Conservation (phyloP, 2,329 filamentous ascomycete genomes). For the Penicillium oxalicum region DNA sequence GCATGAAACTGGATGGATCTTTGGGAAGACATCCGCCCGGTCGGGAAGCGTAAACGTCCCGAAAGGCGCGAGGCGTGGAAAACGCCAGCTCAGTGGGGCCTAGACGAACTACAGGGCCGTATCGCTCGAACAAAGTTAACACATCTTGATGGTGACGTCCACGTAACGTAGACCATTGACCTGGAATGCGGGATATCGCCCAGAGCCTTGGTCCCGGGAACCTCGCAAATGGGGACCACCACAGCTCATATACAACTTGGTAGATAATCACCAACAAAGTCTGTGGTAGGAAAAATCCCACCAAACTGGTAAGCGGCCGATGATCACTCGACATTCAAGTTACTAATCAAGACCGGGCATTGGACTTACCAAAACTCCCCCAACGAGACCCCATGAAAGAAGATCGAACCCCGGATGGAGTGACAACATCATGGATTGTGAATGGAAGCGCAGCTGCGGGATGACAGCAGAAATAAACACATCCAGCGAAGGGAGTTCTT, state of each 20-base stretch:
- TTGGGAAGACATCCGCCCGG: constrained; percentile 19
- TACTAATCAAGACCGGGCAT: constrained; percentile 2
- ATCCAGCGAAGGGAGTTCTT: no score
- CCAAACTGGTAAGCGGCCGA: background rate
- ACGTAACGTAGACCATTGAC: constrained; percentile 13
- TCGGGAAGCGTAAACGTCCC: constrained; percentile 29
- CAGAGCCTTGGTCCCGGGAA: constrained; percentile 28
- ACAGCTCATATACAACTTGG: constrained; percentile 16
- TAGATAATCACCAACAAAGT: constrained; percentile 1
- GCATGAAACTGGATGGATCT: constrained; percentile 15
- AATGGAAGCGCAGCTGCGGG: background rate
- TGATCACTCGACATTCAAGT: no score
- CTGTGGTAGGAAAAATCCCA: background rate
- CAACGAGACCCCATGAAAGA: constrained; percentile 13
- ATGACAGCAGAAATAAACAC: no score
- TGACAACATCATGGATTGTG: constrained; percentile 7
- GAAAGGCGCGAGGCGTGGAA: constrained; percentile 24
- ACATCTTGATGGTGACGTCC: constrained; percentile 22
- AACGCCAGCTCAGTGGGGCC: constrained; percentile 22
- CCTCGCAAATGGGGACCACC: constrained; percentile 19
- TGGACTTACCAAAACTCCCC: constrained; percentile 18
- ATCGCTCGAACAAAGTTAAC: constrained; percentile 18
- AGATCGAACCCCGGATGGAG: constrained; percentile 4
- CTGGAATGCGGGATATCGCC: constrained; percentile 21
- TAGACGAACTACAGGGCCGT: constrained; percentile 17